phyloP scores from a whole-genome alignment of 805 yeast genomes.

The Metschnikowia continentalis region DNA sequence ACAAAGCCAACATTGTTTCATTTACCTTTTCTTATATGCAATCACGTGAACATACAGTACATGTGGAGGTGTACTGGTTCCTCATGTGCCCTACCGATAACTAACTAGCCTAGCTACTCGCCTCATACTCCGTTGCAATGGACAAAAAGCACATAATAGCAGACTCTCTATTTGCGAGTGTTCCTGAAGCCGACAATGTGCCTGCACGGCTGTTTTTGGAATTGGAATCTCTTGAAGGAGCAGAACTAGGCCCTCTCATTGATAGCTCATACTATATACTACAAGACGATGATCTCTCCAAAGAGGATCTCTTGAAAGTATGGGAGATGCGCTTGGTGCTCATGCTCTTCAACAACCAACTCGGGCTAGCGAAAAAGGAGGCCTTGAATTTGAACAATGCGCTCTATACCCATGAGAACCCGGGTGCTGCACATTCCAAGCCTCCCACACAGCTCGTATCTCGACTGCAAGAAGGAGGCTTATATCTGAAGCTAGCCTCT shows the following conservation, averaged over 20 bases:
- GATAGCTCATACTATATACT: slow-evolving; percentile 12
- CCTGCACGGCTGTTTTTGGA: slow-evolving; percentile 5
- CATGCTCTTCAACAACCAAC: slow-evolving; percentile 27
- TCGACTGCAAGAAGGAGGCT: neutral
- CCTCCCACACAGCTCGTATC: neutral
- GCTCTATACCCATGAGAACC: slow-evolving; percentile 30
- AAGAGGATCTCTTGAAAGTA: slow-evolving; percentile 17
- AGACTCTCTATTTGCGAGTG: slow-evolving; percentile 1
- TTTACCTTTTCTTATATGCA: too few relatives aligned
- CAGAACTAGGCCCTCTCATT: slow-evolving; percentile 7
- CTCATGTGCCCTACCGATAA: too few relatives aligned
- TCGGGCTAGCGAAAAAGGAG: slow-evolving; percentile 31
- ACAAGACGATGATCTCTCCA: neutral
- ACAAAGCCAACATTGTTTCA: too few relatives aligned
- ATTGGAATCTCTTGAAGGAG: slow-evolving; percentile 5
- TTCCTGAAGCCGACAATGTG: neutral
- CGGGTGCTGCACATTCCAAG: slow-evolving; percentile 1
- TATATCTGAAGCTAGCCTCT: neutral
- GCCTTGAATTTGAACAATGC: slow-evolving; percentile 35
- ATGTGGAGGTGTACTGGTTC: too few relatives aligned
- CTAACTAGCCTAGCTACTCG: neutral
- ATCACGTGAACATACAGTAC: too few relatives aligned
- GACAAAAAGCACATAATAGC: neutral
- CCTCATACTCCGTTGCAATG: neutral
- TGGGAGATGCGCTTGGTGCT: slow-evolving; percentile 38